Percentiles rank a stretch among this genome's conserved stretches.
Conservation (phyloP, 208 protist genomes). For the Trypanosoma rangeli region DNA sequence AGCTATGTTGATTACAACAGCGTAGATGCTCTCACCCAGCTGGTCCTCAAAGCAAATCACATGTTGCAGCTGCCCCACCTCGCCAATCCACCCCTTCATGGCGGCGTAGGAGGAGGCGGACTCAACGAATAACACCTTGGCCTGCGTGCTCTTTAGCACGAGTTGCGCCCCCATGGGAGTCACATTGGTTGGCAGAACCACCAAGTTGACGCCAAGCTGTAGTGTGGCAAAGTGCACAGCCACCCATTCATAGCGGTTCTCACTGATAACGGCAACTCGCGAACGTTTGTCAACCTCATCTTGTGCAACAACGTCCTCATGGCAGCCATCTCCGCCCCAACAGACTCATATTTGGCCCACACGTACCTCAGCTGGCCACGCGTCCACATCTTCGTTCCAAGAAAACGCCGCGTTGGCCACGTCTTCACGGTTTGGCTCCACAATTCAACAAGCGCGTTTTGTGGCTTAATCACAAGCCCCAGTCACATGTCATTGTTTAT, state of each 20-base stretch:
- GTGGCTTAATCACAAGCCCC: conserved; percentile 84
- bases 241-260: conserved; percentile 92
- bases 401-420: conserved; percentile 81
- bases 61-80: conserved; percentile 79
- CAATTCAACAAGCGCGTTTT: conserved; percentile 85
- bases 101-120: conserved; percentile 69
- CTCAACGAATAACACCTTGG: conserved; percentile 88
- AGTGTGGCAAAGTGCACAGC: conserved; percentile 89
- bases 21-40: conserved; percentile 80
- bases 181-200: conserved; percentile 86
- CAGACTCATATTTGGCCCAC: conserved; percentile 91
- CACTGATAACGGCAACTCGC: conserved; percentile 87
- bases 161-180: conserved; percentile 85
- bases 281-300: conserved; percentile 84
- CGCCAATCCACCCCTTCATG: conserved; percentile 80
- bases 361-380: conserved; percentile 84
- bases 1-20: conserved; percentile 82
- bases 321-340: conserved; percentile 70
- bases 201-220: conserved; percentile 88
- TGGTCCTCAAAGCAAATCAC: conserved; percentile 90
- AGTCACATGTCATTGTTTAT: conserved; percentile 80
- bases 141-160: conserved; percentile 83
- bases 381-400: conserved; percentile 90
- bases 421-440: conserved; percentile 84
- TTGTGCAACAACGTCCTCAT: conserved; percentile 80